These are phyloP conservation scores for Kluyveromyces sp. DNA, from an alignment of 1,139 yeast species.

Conservation along the genomic window DNA sequence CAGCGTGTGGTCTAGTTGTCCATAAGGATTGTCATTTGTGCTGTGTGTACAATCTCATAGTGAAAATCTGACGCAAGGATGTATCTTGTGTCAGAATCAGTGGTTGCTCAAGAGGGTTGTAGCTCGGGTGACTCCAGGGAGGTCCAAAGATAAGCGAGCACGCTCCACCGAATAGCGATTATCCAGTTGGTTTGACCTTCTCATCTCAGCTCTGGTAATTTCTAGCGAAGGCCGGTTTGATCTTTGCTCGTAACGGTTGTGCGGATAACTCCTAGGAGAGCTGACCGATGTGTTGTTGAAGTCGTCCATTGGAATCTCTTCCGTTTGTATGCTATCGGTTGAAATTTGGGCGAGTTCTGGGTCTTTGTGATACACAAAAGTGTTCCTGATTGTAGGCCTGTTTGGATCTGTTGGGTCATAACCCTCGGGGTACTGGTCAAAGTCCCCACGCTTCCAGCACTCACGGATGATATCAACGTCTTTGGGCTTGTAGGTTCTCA, in stretches of 20 bases:
- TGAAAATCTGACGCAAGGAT: no score
- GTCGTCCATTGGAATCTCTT: constrained; percentile 14
- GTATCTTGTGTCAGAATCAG: no score
- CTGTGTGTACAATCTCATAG: no score
- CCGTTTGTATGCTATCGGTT: constrained; percentile 19
- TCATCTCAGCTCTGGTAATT: constrained; percentile 33
- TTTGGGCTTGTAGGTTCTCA: constrained; percentile 57
- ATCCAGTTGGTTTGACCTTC: constrained; percentile 32
- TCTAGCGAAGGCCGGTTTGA: constrained; percentile 32
- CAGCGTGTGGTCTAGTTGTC: no score
- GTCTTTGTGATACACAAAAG: neutral
- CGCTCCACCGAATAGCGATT: constrained; percentile 34
- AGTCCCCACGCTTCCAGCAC: constrained; percentile 54
- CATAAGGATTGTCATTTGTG: no score
- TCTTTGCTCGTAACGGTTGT: constrained; percentile 27
- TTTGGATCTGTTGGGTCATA: constrained; percentile 61
- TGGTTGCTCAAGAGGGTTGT: constrained; percentile 29
- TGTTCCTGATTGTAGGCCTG: constrained; percentile 22
- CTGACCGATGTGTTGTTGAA: constrained; percentile 11
- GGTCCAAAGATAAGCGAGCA: constrained; percentile 35
- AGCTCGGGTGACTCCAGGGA: constrained; percentile 37
- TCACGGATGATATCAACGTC: constrained; percentile 88
- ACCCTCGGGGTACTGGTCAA: constrained; percentile 47
- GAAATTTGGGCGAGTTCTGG: constrained; percentile 13
- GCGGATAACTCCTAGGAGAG: constrained; percentile 17